These are phyloP conservation scores for Cyclocybe aegerita DNA, from an alignment of 768 basidiomycete genomes.

Conservation along the genomic window DNA sequence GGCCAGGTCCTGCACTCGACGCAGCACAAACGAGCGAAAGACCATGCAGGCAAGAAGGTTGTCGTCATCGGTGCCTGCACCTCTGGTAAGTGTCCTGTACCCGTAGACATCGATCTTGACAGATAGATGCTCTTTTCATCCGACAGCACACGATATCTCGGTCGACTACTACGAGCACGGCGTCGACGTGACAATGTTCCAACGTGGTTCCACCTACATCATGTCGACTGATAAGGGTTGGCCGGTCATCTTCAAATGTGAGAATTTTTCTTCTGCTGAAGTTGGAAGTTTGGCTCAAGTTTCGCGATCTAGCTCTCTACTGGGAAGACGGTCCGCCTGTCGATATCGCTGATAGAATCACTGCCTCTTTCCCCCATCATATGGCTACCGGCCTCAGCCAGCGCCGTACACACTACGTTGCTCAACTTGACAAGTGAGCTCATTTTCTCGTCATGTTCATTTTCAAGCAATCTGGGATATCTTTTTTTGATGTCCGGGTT, in stretches of 20 bases:
- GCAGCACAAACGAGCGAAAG: conserved; percentile 42
- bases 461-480: no score
- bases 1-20: conserved; percentile 55
- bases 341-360: conserved; percentile 46
- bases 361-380: conserved; percentile 40
- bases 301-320: conserved; percentile 29
- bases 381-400: no score
- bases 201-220: conserved; percentile 51
- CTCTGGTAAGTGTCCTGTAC: conserved; percentile 29
- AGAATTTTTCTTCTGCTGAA: neutral
- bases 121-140: neutral
- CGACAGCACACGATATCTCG: conserved; percentile 36
- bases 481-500: no score
- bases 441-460: no score
- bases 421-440: no score
- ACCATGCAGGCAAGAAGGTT: conserved; percentile 59
- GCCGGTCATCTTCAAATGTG: conserved; percentile 13
- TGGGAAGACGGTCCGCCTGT: conserved; percentile 44
- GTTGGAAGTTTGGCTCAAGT: neutral
- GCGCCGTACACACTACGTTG: no score
- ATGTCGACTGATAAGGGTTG: conserved; percentile 40
- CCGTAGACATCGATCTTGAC: neutral
- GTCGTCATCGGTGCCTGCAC: conserved; percentile 54
- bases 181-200: conserved; percentile 46
- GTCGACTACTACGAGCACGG: conserved; percentile 39